These are phyloP conservation scores for Geranium incanum DNA, from an alignment of 441 rosid species.

Conservation along the genomic window DNA sequence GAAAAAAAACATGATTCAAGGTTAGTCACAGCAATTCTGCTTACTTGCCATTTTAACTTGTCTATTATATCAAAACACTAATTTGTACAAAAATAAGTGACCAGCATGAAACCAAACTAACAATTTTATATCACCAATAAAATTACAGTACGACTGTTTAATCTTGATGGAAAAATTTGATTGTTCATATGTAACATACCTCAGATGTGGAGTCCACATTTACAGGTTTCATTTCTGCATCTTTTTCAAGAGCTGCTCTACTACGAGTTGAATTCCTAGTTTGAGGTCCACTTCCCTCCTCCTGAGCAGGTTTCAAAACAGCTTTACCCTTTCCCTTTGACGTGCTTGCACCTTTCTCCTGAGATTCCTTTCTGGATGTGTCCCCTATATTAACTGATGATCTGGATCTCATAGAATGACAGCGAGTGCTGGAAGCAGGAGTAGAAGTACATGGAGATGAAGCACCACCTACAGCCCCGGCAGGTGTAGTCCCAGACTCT, in stretches of 20 bases:
- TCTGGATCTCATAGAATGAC: slow-evolving; percentile 81
- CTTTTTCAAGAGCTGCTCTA: slow-evolving; percentile 75
- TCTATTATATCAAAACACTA: not conserved
- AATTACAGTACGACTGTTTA: not conserved
- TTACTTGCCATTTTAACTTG: not conserved
- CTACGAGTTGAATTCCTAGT: slow-evolving; percentile 89
- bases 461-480: slow-evolving; percentile 54
- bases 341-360: slow-evolving; percentile 69
- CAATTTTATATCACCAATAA: not conserved
- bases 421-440: slow-evolving; percentile 57
- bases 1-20: too few relatives aligned
- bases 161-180: not conserved
- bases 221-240: slow-evolving; percentile 59
- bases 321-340: slow-evolving; percentile 98
- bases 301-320: slow-evolving; percentile 73
- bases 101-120: not conserved
- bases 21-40: not conserved
- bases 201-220: slow-evolving; percentile 85
- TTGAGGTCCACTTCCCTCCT: slow-evolving; percentile 82
- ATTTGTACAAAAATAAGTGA: not conserved
- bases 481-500: slow-evolving; percentile 51
- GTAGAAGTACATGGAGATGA: slow-evolving; percentile 70
- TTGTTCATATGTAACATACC: slow-evolving; percentile 37
- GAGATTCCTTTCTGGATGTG: slow-evolving; percentile 50
- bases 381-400: slow-evolving; percentile 80